Evolutionary conservation across 441 rosid genomes (phyloP).

Genomic region (Erodium moschatum): DNA sequence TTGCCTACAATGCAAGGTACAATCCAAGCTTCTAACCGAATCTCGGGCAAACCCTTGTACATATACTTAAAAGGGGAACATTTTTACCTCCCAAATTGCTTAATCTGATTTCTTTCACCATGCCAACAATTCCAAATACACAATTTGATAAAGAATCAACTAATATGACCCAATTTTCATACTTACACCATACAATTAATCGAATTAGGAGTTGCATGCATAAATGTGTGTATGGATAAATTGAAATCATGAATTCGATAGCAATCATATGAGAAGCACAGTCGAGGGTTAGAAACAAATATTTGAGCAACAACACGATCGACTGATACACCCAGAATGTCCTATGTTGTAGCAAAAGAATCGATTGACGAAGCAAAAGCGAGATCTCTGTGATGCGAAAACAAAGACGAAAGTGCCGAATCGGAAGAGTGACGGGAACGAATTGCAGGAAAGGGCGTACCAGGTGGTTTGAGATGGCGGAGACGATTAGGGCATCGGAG

Average conservation of each 20-base stretch:
- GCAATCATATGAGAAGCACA: background rate
- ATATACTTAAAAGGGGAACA: background rate
- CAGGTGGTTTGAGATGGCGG: background rate
- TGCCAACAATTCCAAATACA: background rate
- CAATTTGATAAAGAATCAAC: background rate
- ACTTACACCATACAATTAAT: background rate
- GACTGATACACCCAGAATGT: background rate
- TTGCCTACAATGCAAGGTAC: background rate
- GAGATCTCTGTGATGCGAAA: background rate
- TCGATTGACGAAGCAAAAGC: background rate
- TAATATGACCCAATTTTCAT: background rate
- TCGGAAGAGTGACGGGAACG: background rate
- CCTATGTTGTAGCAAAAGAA: background rate
- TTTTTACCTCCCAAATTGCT: background rate
- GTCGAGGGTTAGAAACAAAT: background rate
- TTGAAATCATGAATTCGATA: background rate
- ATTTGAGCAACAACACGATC: background rate
- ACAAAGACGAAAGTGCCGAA: constrained; percentile 1
- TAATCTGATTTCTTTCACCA: background rate
- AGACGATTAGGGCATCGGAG: constrained; percentile 10
- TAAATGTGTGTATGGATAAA: background rate
- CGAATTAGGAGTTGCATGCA: background rate
- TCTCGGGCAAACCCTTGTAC: background rate
- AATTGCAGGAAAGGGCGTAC: constrained; percentile 1
- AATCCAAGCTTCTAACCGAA: background rate